phyloP scores from a whole-genome alignment of 768 basidiomycete species.

The Asterophora lycoperdoides region DNA sequence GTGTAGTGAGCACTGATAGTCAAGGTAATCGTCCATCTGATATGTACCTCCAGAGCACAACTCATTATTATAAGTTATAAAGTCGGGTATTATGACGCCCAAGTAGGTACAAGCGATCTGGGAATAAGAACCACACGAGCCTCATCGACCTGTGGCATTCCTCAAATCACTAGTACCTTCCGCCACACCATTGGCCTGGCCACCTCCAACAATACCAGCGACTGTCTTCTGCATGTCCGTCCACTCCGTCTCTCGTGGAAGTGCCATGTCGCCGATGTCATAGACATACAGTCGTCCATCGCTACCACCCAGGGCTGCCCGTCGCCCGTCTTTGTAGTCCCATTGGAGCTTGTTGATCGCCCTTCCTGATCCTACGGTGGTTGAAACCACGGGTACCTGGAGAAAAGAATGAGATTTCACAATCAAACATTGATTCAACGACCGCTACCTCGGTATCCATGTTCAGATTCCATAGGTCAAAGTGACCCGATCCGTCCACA shows the following conservation, averaged over 20 bases:
- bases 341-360: slow-evolving; percentile 95
- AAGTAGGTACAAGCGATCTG: not conserved
- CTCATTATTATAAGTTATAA: not conserved
- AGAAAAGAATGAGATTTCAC: slow-evolving; percentile 1
- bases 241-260: slow-evolving; percentile 92
- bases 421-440: no score
- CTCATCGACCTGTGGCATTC: slow-evolving; percentile 13
- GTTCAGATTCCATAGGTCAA: slow-evolving; percentile 98
- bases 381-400: slow-evolving; percentile 91
- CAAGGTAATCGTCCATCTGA: not conserved
- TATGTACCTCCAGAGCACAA: not conserved
- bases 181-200: slow-evolving; percentile 40
- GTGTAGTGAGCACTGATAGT: no score
- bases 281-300: slow-evolving; percentile 93
- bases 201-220: slow-evolving; percentile 62
- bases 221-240: slow-evolving; percentile 86
- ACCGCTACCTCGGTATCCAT: slow-evolving; percentile 88
- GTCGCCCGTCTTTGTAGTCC: slow-evolving; percentile 90
- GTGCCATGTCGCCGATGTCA: slow-evolving; percentile 88
- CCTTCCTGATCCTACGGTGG: slow-evolving; percentile 68
- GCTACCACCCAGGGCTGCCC: slow-evolving; percentile 85
- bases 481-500: slow-evolving; percentile 92
- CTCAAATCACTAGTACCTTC: slow-evolving; percentile 16
- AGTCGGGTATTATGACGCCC: not conserved
- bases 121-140: not conserved